Percentiles rank a stretch among this genome's conserved stretches.
Evolutionary conservation across 352 stramenopile genomes (phyloP).

Genomic region (Peronosclerospora sorghi): DNA sequence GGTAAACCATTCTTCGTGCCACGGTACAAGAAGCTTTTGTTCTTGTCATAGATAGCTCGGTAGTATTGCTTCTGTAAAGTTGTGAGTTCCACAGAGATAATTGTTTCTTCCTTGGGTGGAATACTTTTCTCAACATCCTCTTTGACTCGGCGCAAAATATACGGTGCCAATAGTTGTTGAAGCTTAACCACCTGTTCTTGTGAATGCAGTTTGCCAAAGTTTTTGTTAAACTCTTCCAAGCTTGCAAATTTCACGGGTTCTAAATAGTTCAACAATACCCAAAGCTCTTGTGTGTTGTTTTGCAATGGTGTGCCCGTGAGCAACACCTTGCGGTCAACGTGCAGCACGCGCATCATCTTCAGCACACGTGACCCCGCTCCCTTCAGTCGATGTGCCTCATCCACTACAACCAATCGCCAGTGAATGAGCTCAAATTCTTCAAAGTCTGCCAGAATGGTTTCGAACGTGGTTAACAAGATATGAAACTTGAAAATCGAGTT

Average conservation of each 20-base stretch:
- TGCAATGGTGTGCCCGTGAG: conserved; percentile 96
- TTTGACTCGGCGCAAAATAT: conserved; percentile 95
- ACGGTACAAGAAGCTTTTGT: conserved; percentile 93
- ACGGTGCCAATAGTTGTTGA: conserved; percentile 90
- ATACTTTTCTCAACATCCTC: conserved; percentile 95
- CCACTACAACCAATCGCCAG: conserved; percentile 73
- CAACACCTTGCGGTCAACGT: conserved; percentile 87
- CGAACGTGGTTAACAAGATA: conserved; percentile 73
- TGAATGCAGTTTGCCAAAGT: conserved; percentile 89
- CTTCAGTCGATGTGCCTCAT: conserved; percentile 80
- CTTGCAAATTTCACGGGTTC: conserved; percentile 89
- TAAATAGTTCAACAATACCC: conserved; percentile 94
- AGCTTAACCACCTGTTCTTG: conserved; percentile 91
- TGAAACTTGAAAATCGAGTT: conserved; percentile 90
- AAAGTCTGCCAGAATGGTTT: conserved; percentile 75
- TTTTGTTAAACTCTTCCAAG: conserved; percentile 83
- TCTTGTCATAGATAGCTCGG: conserved; percentile 98
- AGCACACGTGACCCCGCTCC: conserved; percentile 68
- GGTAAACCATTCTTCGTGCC: conserved; percentile 78
- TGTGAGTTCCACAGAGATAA: conserved; percentile 95
- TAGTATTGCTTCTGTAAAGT: conserved; percentile 99
- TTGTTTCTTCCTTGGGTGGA: conserved; percentile 94
- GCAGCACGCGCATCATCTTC: conserved; percentile 79
- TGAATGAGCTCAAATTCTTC: conserved; percentile 82
- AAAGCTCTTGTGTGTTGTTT: conserved; percentile 96